Evolutionary conservation across 2,329 filamentous ascomycete species (phyloP).

Genomic region (Diplocarpon rosae): DNA sequence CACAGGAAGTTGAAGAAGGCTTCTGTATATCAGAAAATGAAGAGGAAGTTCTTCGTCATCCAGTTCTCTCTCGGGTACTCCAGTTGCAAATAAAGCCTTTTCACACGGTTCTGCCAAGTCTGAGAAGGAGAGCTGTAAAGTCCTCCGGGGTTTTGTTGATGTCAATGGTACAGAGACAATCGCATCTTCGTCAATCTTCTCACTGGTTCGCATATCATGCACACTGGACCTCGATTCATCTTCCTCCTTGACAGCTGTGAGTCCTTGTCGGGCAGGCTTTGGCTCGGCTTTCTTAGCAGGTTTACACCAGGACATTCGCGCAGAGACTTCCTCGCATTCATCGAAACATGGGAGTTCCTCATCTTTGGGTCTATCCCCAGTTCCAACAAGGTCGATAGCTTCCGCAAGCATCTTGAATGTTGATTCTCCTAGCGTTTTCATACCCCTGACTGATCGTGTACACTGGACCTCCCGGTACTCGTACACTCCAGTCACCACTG

Average conservation of each 20-base stretch:
- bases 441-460: constrained; percentile 61
- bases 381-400: constrained; percentile 24
- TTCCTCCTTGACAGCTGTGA: constrained; percentile 46
- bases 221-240: constrained; percentile 35
- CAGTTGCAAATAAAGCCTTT: constrained; percentile 57
- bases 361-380: constrained; percentile 6
- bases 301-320: constrained; percentile 68
- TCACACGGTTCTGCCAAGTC: constrained; percentile 66
- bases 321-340: constrained; percentile 70
- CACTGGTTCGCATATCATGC: constrained; percentile 17
- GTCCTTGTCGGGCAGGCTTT: constrained; percentile 23
- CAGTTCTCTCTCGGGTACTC: constrained; percentile 42
- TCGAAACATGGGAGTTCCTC: constrained; percentile 49
- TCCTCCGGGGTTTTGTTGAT: constrained; percentile 36
- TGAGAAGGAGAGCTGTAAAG: constrained; percentile 56
- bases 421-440: constrained; percentile 57
- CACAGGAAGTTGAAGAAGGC: constrained; percentile 63
- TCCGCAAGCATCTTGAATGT: constrained; percentile 53
- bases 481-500: constrained; percentile 73
- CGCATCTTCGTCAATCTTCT: constrained; percentile 11
- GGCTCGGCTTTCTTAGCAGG: constrained; percentile 13
- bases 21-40: constrained; percentile 63
- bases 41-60: constrained; percentile 83
- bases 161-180: constrained; percentile 33
- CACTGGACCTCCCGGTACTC: constrained; percentile 77